phyloP scores from a whole-genome alignment of 306 rosid species.

The Hippophae gyantsensis region DNA sequence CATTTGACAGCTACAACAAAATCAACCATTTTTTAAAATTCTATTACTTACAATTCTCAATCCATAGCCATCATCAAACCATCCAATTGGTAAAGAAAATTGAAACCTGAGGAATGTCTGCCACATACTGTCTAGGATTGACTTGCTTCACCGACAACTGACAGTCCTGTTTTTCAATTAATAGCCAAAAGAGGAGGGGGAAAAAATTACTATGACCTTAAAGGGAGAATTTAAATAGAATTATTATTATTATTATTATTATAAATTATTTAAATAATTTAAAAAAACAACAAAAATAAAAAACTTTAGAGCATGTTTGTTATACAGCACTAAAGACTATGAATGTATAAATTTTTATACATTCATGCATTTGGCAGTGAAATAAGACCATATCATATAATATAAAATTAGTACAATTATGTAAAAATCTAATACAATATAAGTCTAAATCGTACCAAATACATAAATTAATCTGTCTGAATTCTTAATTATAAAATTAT shows the following conservation, averaged over 20 bases:
- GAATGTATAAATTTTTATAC: too few species aligned
- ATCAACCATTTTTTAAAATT: neutral
- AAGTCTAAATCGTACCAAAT: too few species aligned
- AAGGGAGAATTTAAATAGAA: neutral
- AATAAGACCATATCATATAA: too few species aligned
- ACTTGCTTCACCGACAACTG: constrained; percentile 83
- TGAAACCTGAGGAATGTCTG: constrained; percentile 63
- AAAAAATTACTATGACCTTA: neutral
- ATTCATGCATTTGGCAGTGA: too few species aligned
- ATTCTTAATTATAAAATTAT: too few species aligned
- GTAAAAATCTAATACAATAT: too few species aligned
- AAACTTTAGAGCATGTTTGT: too few species aligned
- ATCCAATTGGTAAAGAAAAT: constrained; percentile 3
- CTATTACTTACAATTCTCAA: neutral
- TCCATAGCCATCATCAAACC: neutral
- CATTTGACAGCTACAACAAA: constrained; percentile 40
- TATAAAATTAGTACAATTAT: too few species aligned
- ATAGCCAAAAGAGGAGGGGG: neutral
- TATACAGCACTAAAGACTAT: too few species aligned
- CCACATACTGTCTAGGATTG: constrained; percentile 85
- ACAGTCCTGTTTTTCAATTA: constrained; percentile 39
- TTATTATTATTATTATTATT: neutral
- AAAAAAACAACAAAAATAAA: too few species aligned
- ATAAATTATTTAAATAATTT: neutral
- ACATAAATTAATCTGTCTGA: too few species aligned